phyloP scores from a whole-genome alignment of 139 green algal genomes.

The Coelastrella sp. region DNA sequence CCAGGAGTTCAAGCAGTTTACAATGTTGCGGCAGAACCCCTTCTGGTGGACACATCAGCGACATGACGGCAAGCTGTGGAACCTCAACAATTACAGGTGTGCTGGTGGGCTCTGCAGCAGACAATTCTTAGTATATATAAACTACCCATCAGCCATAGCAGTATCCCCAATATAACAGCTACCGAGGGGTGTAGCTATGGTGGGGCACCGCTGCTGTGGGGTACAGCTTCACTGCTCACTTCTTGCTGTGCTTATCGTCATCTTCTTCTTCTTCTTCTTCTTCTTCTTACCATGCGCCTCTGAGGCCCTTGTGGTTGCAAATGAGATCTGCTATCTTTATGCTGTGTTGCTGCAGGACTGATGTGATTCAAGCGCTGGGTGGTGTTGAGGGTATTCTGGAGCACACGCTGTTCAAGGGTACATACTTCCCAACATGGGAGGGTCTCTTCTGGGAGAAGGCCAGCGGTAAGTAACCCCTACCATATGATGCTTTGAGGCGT shows the following conservation, averaged over 20 bases:
- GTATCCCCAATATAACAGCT: too few relatives aligned
- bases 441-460: conserved; percentile 99
- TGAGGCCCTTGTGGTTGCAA: background rate
- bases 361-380: conserved; percentile 85
- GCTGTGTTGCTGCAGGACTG: conserved; percentile 44
- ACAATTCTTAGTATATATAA: too few relatives aligned
- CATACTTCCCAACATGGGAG: conserved; percentile 99
- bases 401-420: conserved; percentile 99
- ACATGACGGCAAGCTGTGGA: conserved; percentile 99
- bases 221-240: too few relatives aligned
- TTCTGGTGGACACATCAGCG: conserved; percentile 99
- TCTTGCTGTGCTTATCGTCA: too few relatives aligned
- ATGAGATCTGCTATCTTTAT: too few relatives aligned
- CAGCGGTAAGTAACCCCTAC: conserved; percentile 18
- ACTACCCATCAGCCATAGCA: too few relatives aligned
- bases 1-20: conserved; percentile 97
- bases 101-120: too few relatives aligned
- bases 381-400: conserved; percentile 99
- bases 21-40: conserved; percentile 86
- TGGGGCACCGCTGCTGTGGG: too few relatives aligned
- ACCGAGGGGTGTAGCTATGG: too few relatives aligned
- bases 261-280: too few relatives aligned
- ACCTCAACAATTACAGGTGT: conserved; percentile 99
- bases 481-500: background rate
- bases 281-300: too few relatives aligned